Evolutionary conservation across 2,329 filamentous ascomycete genomes (phyloP).

Genomic region (Fusarium gaditjirri): DNA sequence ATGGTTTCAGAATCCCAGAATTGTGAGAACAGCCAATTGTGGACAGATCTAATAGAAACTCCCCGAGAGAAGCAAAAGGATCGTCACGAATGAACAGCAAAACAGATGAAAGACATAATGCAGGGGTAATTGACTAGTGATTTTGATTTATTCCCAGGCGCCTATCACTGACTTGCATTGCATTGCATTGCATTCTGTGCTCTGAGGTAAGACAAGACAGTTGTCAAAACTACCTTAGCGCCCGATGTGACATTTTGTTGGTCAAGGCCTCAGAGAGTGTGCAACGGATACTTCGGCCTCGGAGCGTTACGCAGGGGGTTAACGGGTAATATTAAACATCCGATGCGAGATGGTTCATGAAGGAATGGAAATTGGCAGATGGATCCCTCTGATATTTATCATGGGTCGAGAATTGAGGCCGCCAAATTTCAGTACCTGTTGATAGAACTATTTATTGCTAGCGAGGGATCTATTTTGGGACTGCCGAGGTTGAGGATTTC

Average conservation of each 20-base stretch:
- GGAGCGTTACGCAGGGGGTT: background rate
- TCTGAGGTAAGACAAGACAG: background rate
- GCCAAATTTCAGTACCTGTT: background rate
- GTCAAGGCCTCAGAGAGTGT: background rate
- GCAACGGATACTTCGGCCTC: conserved; percentile 5
- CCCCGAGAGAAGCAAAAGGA: background rate
- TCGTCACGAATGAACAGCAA: background rate
- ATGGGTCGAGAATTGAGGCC: conserved; percentile 14
- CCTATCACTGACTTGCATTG: background rate
- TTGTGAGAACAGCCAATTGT: background rate
- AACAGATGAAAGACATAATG: background rate
- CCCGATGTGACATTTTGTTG: conserved; percentile 1
- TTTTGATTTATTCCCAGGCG: background rate
- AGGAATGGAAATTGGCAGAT: conserved; percentile 12
- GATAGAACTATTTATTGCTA: background rate
- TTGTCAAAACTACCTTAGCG: background rate
- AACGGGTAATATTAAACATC: conserved; percentile 1
- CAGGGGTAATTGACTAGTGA: background rate
- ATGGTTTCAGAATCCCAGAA: conserved; percentile 17
- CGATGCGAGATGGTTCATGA: conserved; percentile 4
- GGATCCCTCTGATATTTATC: conserved; percentile 5
- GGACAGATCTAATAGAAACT: background rate
- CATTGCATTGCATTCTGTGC: background rate
- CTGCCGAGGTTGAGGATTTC: background rate
- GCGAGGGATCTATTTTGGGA: background rate